These are phyloP conservation scores for Phytophthora nicotianae DNA, from an alignment of 352 stramenopile genomes.

Conservation along the genomic window DNA sequence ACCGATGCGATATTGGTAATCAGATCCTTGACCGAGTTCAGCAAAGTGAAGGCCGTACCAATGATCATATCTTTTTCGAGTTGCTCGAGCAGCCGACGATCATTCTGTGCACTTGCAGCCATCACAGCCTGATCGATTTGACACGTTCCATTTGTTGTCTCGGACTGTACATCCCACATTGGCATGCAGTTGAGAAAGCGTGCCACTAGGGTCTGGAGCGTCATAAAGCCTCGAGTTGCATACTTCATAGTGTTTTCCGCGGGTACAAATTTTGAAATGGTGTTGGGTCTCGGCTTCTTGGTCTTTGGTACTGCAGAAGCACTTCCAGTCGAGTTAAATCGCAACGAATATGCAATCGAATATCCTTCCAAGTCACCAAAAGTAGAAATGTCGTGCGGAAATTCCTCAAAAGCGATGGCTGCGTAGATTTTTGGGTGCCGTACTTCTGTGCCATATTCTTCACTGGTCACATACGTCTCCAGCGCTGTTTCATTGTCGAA, in stretches of 20 bases:
- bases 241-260: constrained; percentile 46
- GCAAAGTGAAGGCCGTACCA: constrained; percentile 40
- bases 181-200: constrained; percentile 75
- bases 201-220: constrained; percentile 69
- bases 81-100: constrained; percentile 52
- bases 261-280: constrained; percentile 20
- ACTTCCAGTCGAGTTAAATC: constrained; percentile 67
- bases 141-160: constrained; percentile 46
- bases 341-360: constrained; percentile 63
- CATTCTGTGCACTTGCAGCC: constrained; percentile 20
- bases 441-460: constrained; percentile 55
- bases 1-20: constrained; percentile 16
- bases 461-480: constrained; percentile 56
- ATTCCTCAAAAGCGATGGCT: constrained; percentile 64
- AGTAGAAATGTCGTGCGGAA: constrained; percentile 33
- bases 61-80: constrained; percentile 64
- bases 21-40: constrained; percentile 27
- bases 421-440: constrained; percentile 68
- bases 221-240: constrained; percentile 68
- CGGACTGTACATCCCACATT: constrained; percentile 40
- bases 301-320: constrained; percentile 56
- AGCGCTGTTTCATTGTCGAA: constrained; percentile 61
- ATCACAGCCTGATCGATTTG: constrained; percentile 48
- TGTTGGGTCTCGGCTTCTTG: constrained; percentile 23
- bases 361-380: constrained; percentile 47